Evolutionary conservation across 805 yeast species (phyloP).

Genomic region (Monosporozyma aerobia): DNA sequence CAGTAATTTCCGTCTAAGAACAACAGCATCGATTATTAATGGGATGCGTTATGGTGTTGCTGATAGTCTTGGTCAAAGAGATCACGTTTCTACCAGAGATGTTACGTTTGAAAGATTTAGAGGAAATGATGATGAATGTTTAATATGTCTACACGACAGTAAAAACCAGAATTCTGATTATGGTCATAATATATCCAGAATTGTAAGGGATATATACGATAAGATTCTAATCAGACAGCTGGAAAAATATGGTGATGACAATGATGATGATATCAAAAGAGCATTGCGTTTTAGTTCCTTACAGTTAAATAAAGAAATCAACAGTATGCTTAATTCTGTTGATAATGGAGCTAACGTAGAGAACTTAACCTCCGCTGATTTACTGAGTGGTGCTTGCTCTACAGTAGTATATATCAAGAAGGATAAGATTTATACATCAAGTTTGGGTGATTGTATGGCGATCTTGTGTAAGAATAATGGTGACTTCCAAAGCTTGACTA

Average conservation of each 20-base stretch:
- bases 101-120: conserved; percentile 80
- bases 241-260: conserved; percentile 32
- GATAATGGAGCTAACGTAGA: conserved; percentile 40
- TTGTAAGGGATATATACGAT: conserved; percentile 63
- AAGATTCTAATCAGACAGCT: conserved; percentile 47
- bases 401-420: conserved; percentile 74
- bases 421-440: conserved; percentile 65
- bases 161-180: conserved; percentile 41
- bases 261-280: conserved; percentile 43
- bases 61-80: conserved; percentile 66
- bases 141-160: conserved; percentile 83
- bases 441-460: conserved; percentile 85
- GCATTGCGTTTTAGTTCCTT: conserved; percentile 80
- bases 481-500: conserved; percentile 62
- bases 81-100: conserved; percentile 66
- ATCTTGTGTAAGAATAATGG: conserved; percentile 74
- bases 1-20: conserved; percentile 74
- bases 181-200: conserved; percentile 58
- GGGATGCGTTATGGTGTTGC: conserved; percentile 84
- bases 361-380: conserved; percentile 60
- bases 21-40: conserved; percentile 73
- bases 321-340: conserved; percentile 39
- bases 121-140: conserved; percentile 72
- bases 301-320: conserved; percentile 72
- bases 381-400: conserved; percentile 73